A percentile compares a stretch with the other conserved stretches of the same genome.
Evolutionary conservation across 192 early-diverging fungal genomes (phyloP).

Genomic region (Coemansia sp.): DNA sequence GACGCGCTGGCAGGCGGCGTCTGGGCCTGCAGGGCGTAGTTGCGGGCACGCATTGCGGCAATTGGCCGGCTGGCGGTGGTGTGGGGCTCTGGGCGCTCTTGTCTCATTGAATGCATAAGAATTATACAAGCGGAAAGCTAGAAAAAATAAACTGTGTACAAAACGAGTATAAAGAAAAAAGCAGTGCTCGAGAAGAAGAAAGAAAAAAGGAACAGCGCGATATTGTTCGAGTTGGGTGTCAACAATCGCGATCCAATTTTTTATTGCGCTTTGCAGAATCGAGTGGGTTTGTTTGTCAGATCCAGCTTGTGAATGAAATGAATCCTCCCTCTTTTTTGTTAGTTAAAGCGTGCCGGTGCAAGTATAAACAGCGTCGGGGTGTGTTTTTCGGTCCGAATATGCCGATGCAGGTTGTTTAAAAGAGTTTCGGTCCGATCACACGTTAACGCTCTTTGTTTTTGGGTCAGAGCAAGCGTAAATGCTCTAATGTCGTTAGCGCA

Average conservation of each 20-base stretch:
- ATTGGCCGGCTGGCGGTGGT: constrained; percentile 6
- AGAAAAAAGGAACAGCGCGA: no score
- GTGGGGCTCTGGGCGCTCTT: not conserved
- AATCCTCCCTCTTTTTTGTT: not conserved
- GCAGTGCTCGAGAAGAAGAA: constrained; percentile 1
- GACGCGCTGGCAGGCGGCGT: no score
- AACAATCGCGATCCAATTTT: not conserved
- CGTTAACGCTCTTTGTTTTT: no score
- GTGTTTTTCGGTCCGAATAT: not conserved
- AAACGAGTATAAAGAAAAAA: not conserved
- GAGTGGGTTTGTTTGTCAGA: not conserved
- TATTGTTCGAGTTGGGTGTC: not conserved
- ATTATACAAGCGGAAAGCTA: not conserved
- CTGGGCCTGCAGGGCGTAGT: constrained; percentile 13
- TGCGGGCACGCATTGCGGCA: constrained; percentile 18
- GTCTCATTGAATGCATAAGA: constrained; percentile 1
- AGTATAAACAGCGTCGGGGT: not conserved
- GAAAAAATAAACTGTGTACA: not conserved
- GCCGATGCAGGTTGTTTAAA: no score
- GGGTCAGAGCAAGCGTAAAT: no score
- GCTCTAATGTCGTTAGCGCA: constrained; percentile 41
- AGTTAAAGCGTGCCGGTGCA: no score
- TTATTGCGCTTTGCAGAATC: not conserved
- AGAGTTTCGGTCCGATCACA: no score
- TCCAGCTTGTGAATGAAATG: not conserved